Evolutionary conservation across 192 early-diverging fungal species (phyloP).

Genomic region (Rhizophagus prolifer): DNA sequence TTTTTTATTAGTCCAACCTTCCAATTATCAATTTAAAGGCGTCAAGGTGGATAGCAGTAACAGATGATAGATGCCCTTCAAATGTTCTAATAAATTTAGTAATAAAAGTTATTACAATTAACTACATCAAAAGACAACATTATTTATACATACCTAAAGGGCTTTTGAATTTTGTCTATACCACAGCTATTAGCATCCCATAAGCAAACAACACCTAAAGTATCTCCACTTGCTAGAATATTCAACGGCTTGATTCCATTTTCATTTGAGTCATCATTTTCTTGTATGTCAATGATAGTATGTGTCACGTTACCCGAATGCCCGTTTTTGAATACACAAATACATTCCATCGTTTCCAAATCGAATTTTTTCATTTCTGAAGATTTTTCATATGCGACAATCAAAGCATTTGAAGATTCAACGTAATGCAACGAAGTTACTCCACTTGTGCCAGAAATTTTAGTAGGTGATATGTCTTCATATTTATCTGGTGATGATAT

Average conservation of each 20-base stretch:
- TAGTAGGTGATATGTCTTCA: background rate
- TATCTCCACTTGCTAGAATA: constrained; percentile 51
- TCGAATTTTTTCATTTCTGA: constrained; percentile 28
- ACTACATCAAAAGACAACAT: background rate
- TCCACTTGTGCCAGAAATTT: background rate
- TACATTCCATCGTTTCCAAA: constrained; percentile 20
- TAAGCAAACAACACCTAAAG: constrained; percentile 42
- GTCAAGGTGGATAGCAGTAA: constrained; percentile 37
- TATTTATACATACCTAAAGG: background rate
- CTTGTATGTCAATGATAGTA: constrained; percentile 32
- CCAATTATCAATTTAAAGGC: constrained; percentile 41
- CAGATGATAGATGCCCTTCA: constrained; percentile 26
- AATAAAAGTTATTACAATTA: background rate
- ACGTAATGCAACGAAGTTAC: constrained; percentile 31
- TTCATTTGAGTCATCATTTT: background rate
- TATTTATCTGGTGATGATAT: constrained; percentile 4
- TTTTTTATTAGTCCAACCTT: constrained; percentile 9
- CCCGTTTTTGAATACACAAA: constrained; percentile 26
- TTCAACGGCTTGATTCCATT: background rate
- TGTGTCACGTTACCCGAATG: constrained; percentile 30
- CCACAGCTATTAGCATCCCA: constrained; percentile 41
- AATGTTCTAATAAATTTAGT: constrained; percentile 12
- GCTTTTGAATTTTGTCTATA: background rate
- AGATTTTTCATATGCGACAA: constrained; percentile 29
- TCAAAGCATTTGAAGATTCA: background rate